These are phyloP conservation scores for Elaphomyces granulatus DNA, from an alignment of 495 filamentous ascomycete species.

Conservation along the genomic window DNA sequence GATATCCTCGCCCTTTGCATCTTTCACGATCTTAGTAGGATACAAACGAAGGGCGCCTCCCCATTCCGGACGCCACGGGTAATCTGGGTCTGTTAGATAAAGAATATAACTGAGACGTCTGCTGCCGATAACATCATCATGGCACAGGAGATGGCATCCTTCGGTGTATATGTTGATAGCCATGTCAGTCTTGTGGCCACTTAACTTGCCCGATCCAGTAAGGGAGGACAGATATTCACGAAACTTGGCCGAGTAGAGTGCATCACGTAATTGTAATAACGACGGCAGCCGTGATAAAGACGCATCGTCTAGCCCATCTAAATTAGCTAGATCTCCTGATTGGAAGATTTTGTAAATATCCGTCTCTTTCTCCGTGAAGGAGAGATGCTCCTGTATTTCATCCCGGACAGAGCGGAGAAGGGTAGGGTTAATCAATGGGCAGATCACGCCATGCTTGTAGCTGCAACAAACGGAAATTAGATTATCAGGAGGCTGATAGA, in stretches of 20 bases:
- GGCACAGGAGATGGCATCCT: slow-evolving; percentile 87
- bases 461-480: slow-evolving; percentile 10
- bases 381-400: slow-evolving; percentile 77
- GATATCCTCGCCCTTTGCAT: slow-evolving; percentile 47
- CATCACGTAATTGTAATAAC: slow-evolving; percentile 74
- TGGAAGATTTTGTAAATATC: slow-evolving; percentile 99
- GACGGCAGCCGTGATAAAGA: slow-evolving; percentile 73
- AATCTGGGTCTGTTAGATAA: slow-evolving; percentile 87
- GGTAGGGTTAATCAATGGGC: slow-evolving; percentile 54
- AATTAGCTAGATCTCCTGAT: slow-evolving; percentile 91
- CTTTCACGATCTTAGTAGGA: slow-evolving; percentile 55
- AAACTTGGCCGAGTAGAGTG: slow-evolving; percentile 81
- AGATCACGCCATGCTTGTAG: slow-evolving; percentile 88
- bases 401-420: slow-evolving; percentile 76
- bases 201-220: slow-evolving; percentile 72
- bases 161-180: slow-evolving; percentile 98
- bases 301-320: slow-evolving; percentile 77
- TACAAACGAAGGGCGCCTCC: slow-evolving; percentile 85
- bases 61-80: slow-evolving; percentile 84
- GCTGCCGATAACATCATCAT: slow-evolving; percentile 96
- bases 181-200: slow-evolving; percentile 96
- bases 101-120: slow-evolving; percentile 91
- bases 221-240: slow-evolving; percentile 74
- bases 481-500: not conserved
- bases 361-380: slow-evolving; percentile 96